Percentiles rank a stretch among this genome's conserved stretches.
Conservation (phyloP, 352 stramenopile species). For the Phytophthora rubi region DNA sequence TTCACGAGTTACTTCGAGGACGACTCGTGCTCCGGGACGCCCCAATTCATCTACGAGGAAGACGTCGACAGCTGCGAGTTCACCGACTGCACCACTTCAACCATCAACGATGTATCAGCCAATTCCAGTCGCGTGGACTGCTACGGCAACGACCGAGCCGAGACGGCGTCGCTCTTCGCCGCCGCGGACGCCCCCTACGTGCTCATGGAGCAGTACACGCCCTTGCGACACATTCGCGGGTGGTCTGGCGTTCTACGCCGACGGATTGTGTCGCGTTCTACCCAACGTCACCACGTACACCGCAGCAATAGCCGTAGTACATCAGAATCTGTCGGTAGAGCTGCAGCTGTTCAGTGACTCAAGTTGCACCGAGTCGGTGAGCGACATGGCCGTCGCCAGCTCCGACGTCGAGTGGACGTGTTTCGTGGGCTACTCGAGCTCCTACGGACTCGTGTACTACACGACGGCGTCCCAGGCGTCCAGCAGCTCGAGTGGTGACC, state of each 20-base stretch:
- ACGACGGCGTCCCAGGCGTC: conserved; percentile 16
- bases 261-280: conserved; percentile 23
- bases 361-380: conserved; percentile 15
- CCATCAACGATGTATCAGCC: not conserved
- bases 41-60: conserved; percentile 31
- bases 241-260: conserved; percentile 26
- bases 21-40: conserved; percentile 14
- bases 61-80: conserved; percentile 25
- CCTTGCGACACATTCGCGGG: conserved; percentile 23
- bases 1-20: conserved; percentile 33
- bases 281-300: conserved; percentile 21
- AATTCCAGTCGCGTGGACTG: conserved; percentile 28
- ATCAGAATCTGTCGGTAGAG: conserved; percentile 18
- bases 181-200: conserved; percentile 26
- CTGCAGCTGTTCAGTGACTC: conserved; percentile 25
- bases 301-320: conserved; percentile 15
- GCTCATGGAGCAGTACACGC: conserved; percentile 28
- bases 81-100: conserved; percentile 14
- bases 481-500: conserved; percentile 12
- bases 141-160: conserved; percentile 21
- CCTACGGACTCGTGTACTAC: conserved; percentile 29
- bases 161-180: conserved; percentile 21
- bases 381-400: conserved; percentile 11
- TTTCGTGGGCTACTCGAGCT: conserved; percentile 19
- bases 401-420: conserved; percentile 24